Conservation (phyloP, 306 rosid genomes). For the Fragaria vesca region DNA sequence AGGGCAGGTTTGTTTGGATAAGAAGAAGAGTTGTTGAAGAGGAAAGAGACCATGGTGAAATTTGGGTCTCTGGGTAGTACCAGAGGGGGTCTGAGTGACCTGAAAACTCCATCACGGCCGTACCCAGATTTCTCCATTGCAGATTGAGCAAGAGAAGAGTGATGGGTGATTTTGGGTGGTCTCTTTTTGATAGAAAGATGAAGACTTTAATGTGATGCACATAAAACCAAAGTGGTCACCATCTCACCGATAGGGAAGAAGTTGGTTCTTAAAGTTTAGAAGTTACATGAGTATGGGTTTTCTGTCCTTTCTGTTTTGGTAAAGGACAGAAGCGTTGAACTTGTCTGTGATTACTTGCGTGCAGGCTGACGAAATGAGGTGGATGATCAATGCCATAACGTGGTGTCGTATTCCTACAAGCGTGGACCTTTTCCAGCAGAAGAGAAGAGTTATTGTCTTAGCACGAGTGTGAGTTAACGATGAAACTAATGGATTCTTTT, state of each 20-base stretch:
- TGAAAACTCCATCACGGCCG: slow-evolving; percentile 67
- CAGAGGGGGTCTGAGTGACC: slow-evolving; percentile 66
- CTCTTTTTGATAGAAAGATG: neutral
- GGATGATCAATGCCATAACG: neutral
- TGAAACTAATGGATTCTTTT: no score
- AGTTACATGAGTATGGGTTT: no score
- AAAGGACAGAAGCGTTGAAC: no score
- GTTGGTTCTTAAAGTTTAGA: no score
- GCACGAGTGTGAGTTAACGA: no score
- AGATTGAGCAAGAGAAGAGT: neutral
- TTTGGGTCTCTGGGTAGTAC: slow-evolving; percentile 43
- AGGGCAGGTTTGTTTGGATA: slow-evolving; percentile 60
- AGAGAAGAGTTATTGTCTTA: no score
- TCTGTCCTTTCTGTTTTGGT: no score
- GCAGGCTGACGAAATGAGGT: neutral
- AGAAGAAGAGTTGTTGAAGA: slow-evolving; percentile 47
- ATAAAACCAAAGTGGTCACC: neutral
- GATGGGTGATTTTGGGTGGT: neutral
- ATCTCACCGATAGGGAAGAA: no score
- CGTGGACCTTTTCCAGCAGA: neutral
- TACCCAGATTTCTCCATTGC: slow-evolving; percentile 84
- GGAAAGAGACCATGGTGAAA: slow-evolving; percentile 59
- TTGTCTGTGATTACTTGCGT: neutral
- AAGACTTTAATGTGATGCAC: neutral
- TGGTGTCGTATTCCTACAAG: neutral